Evolutionary conservation across 2,329 filamentous ascomycete genomes (phyloP).

Genomic region (Pseudogymnoascus sp.): DNA sequence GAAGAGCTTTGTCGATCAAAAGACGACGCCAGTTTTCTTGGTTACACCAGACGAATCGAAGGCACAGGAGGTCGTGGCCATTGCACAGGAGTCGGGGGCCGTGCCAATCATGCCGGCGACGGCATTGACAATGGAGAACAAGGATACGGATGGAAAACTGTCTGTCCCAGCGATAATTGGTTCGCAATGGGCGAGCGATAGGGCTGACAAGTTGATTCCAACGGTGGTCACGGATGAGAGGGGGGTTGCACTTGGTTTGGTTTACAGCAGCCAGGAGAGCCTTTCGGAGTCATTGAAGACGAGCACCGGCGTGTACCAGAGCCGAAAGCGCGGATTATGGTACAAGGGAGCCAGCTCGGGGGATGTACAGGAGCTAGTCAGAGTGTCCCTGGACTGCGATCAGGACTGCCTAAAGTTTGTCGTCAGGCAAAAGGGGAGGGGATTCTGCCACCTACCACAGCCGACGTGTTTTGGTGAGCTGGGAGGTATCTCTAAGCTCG

Average conservation of each 20-base stretch:
- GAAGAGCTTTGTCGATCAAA: conserved; percentile 20
- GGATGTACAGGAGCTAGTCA: conserved; percentile 82
- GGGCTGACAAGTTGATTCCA: conserved; percentile 74
- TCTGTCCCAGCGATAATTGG: conserved; percentile 66
- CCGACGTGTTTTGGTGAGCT: conserved; percentile 88
- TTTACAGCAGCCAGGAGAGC: conserved; percentile 91
- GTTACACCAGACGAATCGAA: conserved; percentile 15
- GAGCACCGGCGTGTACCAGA: conserved; percentile 75
- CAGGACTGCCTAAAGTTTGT: conserved; percentile 85
- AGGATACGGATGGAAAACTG: conserved; percentile 49
- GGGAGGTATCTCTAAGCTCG: conserved; percentile 71
- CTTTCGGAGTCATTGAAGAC: conserved; percentile 79
- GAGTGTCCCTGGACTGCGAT: conserved; percentile 84
- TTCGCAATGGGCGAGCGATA: conserved; percentile 70
- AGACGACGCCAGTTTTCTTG: conserved; percentile 27
- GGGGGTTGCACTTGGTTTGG: conserved; percentile 76
- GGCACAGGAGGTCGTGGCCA: conserved; percentile 17
- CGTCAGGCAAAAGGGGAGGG: conserved; percentile 79
- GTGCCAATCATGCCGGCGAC: conserved; percentile 70
- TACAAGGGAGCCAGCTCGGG: conserved; percentile 94
- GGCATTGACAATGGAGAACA: conserved; percentile 60
- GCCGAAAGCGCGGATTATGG: conserved; percentile 90
- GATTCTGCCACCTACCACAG: conserved; percentile 90
- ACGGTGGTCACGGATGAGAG: conserved; percentile 88
- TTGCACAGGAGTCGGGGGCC: conserved; percentile 32